Conservation (phyloP, 148 eudicot species). For the Gaultheria prostrata region DNA sequence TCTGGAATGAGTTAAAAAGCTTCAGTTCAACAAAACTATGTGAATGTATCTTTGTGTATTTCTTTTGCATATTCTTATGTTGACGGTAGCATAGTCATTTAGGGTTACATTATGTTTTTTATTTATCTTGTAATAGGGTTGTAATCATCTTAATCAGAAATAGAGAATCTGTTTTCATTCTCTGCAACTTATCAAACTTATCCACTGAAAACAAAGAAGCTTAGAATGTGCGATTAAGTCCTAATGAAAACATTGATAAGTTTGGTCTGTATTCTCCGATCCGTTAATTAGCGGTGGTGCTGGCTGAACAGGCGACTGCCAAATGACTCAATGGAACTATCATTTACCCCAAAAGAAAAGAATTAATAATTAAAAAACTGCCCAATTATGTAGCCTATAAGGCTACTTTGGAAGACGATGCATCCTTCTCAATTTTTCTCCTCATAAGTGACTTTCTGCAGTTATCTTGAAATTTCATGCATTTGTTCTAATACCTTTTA, state of each 20-base stretch:
- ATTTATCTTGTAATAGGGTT: too few relatives aligned
- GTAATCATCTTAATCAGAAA: too few relatives aligned
- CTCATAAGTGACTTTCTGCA: background rate
- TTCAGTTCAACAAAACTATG: conserved; percentile 9
- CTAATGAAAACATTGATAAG: too few relatives aligned
- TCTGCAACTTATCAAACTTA: background rate
- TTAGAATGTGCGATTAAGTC: background rate
- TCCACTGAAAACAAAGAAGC: conserved; percentile 14
- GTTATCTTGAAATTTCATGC: background rate
- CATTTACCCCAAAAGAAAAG: background rate
- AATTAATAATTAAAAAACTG: background rate
- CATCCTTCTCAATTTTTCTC: background rate
- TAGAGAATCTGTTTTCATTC: too few relatives aligned
- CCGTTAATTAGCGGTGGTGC: background rate
- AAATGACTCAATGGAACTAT: background rate
- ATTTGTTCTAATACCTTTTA: background rate
- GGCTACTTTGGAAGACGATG: background rate
- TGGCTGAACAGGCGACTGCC: background rate
- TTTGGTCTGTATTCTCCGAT: background rate
- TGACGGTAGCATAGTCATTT: too few relatives aligned
- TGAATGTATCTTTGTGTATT: too few relatives aligned
- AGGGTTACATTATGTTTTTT: too few relatives aligned
- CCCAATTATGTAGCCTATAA: background rate
- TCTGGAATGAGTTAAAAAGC: conserved; percentile 50
- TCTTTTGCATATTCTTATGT: too few relatives aligned